Conservation (phyloP, 2,329 filamentous ascomycete genomes). For the Diatrype stigma region DNA sequence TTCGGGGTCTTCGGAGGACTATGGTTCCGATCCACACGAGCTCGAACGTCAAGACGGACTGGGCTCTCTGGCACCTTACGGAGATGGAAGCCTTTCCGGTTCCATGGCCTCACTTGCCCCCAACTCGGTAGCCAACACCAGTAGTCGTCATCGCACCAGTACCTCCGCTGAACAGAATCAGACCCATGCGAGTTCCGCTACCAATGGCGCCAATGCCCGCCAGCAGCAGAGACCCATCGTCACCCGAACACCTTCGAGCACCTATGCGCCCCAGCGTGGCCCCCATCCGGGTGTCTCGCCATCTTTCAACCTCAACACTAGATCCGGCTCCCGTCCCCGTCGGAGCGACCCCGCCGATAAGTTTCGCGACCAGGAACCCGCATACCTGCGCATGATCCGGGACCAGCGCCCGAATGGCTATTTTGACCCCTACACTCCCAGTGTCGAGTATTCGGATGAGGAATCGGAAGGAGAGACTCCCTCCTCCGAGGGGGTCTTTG, state of each 20-base stretch:
- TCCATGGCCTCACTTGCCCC: conserved; percentile 40
- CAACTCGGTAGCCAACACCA: conserved; percentile 38
- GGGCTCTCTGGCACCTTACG: conserved; percentile 40
- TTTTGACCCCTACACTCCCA: conserved; percentile 63
- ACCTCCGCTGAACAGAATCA: conserved; percentile 18
- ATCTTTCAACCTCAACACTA: conserved; percentile 38
- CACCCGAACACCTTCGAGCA: conserved; percentile 70
- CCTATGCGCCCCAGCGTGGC: conserved; percentile 66
- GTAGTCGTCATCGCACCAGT: conserved; percentile 35
- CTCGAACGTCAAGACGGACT: conserved; percentile 48
- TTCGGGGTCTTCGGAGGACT: conserved; percentile 44
- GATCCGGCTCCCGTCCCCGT: conserved; percentile 42
- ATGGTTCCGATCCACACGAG: conserved; percentile 40
- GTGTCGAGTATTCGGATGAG: conserved; percentile 66
- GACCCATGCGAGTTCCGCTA: conserved; percentile 17
- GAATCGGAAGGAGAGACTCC: conserved; percentile 90
- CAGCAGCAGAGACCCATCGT: conserved; percentile 65
- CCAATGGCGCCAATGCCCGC: conserved; percentile 36
- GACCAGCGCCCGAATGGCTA: conserved; percentile 61
- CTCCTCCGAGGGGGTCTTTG: conserved; percentile 75
- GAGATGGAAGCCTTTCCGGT: conserved; percentile 36
- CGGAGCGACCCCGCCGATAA: conserved; percentile 44
- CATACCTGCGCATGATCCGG: conserved; percentile 87
- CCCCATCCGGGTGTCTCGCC: conserved; percentile 33
- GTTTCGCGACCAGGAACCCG: conserved; percentile 79